Evolutionary conservation across 306 rosid genomes (phyloP), one percentile per base, ranked within the genome.

Genomic region (Castanospermum australe): DNA sequence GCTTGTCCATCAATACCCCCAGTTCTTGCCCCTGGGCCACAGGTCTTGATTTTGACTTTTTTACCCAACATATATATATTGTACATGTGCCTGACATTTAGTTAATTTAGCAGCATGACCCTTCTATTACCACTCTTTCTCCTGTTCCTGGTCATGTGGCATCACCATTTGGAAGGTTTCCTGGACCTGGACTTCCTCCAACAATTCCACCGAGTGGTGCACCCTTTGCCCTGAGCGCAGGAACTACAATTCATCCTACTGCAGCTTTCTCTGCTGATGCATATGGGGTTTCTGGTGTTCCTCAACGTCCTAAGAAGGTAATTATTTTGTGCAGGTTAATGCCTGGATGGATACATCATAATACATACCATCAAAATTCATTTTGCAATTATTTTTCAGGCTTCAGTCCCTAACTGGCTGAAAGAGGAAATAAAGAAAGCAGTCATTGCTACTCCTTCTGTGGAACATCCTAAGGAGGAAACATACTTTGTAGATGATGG

Each of bases 231-330:
- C 87, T 88, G 51, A 67, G 64, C 79, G 62, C 92, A 32, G 98
- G 92, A 77, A 68, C 87, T 78, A 36, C 91, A 69, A 79, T 91
- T 69, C 93, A 84, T 73, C 86, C 91, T 76, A 61, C 94, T 35
- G 57, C 86, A 47, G 87, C 87, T 42, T 93, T 91, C 82, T 76
- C 99, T 67, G 88, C 86, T 71, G 99, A 95, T 75, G 86, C 90
- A 48, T 95, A 87, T 83, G 99, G 92, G 72, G 78, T 91, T 84
- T 85, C 97, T 51, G 79, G 85, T 79, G 72, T 87, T 82, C 82
- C 94, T 82, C 98, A 95, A 57, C 99, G 99, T 76, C 96, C 98
- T 42, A 95, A 90, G 86, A 95, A 95, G 94, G 99, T 93, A 85
- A 17, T 45, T 78, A n/a, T 45, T 22, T 65, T 79, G 73, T 20